A percentile compares a stretch with the other conserved stretches of the same genome.
Evolutionary conservation across 306 rosid species (phyloP).

Genomic region (Arachis hypogaea): DNA sequence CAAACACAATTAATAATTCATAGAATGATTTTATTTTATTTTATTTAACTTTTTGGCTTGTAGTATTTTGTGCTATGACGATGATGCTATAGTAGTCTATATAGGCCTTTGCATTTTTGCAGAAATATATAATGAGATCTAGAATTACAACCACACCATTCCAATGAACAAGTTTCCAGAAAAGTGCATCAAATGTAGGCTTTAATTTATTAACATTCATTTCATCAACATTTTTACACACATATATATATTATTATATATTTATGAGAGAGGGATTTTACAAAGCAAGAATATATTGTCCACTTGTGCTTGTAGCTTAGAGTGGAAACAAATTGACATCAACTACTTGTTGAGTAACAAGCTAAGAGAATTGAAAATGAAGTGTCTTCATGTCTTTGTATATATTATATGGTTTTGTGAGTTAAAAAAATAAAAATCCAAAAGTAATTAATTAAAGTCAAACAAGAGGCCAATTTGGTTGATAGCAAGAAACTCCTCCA

Average conservation of each 20-base stretch:
- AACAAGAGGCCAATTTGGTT: conserved; percentile 76
- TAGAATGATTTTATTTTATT: not conserved
- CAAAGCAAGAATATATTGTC: conserved; percentile 59
- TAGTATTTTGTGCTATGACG: conserved; percentile 1
- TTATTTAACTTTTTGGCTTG: not conserved
- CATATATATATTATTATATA: not conserved
- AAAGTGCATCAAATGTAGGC: conserved; percentile 26
- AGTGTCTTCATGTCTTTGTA: conserved; percentile 53
- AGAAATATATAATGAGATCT: conserved; percentile 16
- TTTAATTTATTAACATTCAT: conserved; percentile 48
- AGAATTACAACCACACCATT: conserved; percentile 21
- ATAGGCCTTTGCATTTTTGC: conserved; percentile 4
- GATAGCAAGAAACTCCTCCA: conserved; percentile 69
- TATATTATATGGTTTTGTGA: conserved; percentile 14
- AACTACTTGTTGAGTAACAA: conserved; percentile 30
- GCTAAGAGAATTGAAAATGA: conserved; percentile 30
- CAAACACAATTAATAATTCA: no score
- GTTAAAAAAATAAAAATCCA: conserved; percentile 44
- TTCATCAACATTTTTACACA: conserved; percentile 36
- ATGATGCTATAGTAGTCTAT: not conserved
- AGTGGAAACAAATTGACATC: conserved; percentile 54
- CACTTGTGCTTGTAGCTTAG: conserved; percentile 49
- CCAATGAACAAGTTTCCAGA: not conserved
- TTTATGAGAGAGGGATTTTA: conserved; percentile 39
- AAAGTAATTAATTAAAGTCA: conserved; percentile 55